Evolutionary conservation across 2,329 filamentous ascomycete species (phyloP).

Genomic region (Colletotrichum euphorbiae): DNA sequence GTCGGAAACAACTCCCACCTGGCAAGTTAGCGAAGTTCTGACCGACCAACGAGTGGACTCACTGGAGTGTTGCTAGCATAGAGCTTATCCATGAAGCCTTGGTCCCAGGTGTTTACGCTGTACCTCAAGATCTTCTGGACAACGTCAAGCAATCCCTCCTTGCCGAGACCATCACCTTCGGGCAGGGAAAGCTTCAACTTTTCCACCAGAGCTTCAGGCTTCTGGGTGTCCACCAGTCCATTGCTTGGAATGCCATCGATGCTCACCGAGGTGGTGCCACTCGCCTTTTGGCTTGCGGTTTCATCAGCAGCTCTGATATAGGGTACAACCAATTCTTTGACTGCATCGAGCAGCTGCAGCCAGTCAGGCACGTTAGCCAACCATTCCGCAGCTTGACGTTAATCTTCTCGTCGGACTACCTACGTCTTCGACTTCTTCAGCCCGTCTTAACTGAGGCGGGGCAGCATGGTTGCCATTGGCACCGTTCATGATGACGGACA

Average conservation of each 20-base stretch:
- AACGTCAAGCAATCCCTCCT: conserved; percentile 78
- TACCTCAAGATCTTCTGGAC: conserved; percentile 80
- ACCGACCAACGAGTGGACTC: conserved; percentile 42
- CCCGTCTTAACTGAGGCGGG: conserved; percentile 48
- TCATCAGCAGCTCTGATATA: conserved; percentile 79
- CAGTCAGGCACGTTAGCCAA: neutral
- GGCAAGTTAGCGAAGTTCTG: conserved; percentile 17
- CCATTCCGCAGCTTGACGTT: neutral
- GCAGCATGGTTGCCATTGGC: conserved; percentile 29
- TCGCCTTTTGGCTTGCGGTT: conserved; percentile 63
- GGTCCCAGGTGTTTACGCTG: conserved; percentile 98
- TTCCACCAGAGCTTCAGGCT: conserved; percentile 67
- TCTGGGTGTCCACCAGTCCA: conserved; percentile 72
- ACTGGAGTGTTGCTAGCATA: conserved; percentile 91
- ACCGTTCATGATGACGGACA: conserved; percentile 32
- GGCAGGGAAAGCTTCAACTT: conserved; percentile 71
- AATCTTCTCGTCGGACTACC: conserved; percentile 41
- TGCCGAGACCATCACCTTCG: conserved; percentile 66
- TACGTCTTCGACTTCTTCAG: conserved; percentile 60
- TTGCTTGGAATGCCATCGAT: conserved; percentile 58
- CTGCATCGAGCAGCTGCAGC: conserved; percentile 72
- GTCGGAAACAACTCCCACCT: conserved; percentile 87
- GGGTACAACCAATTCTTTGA: conserved; percentile 75
- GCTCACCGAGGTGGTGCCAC: conserved; percentile 61
- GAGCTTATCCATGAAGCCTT: conserved; percentile 95